phyloP scores from a whole-genome alignment of 495 filamentous ascomycete species.

The Delitschia confertaspora region DNA sequence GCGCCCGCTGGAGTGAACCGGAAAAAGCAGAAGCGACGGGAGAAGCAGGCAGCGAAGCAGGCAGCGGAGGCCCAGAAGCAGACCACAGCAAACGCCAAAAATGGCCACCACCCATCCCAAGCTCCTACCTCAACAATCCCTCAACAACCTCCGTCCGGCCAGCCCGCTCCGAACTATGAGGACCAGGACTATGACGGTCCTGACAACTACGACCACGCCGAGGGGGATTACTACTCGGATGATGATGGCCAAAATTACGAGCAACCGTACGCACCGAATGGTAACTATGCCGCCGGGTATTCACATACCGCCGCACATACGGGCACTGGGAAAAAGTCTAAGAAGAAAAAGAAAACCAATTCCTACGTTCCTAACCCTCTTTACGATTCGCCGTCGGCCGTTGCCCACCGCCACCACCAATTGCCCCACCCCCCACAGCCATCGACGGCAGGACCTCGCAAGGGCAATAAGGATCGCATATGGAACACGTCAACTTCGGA shows the following conservation, averaged over 20 bases:
- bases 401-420: slow-evolving; percentile 7
- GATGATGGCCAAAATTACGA: slow-evolving; percentile 30
- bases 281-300: slow-evolving; percentile 19
- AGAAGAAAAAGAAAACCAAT: slow-evolving; percentile 54
- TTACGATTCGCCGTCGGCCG: slow-evolving; percentile 22
- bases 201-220: slow-evolving; percentile 35
- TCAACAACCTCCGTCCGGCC: slow-evolving; percentile 5
- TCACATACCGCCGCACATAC: background rate
- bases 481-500: slow-evolving; percentile 94
- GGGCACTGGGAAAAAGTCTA: slow-evolving; percentile 47
- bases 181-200: slow-evolving; percentile 31
- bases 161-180: slow-evolving; percentile 26
- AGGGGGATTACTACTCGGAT: slow-evolving; percentile 39
- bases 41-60: slow-evolving; percentile 49
- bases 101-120: slow-evolving; percentile 21
- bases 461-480: slow-evolving; percentile 62
- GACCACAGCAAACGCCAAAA: slow-evolving; percentile 15
- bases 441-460: slow-evolving; percentile 19
- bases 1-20: slow-evolving; percentile 53
- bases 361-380: slow-evolving; percentile 21
- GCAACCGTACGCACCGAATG: slow-evolving; percentile 21
- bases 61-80: slow-evolving; percentile 51
- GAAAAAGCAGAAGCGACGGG: slow-evolving; percentile 75
- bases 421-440: slow-evolving; percentile 31
- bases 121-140: slow-evolving; percentile 1